A percentile compares a stretch with the other conserved stretches of the same genome.
These are phyloP conservation scores for Hypoxylon sp. DNA, from an alignment of 2,329 filamentous ascomycete genomes.

Conservation along the genomic window DNA sequence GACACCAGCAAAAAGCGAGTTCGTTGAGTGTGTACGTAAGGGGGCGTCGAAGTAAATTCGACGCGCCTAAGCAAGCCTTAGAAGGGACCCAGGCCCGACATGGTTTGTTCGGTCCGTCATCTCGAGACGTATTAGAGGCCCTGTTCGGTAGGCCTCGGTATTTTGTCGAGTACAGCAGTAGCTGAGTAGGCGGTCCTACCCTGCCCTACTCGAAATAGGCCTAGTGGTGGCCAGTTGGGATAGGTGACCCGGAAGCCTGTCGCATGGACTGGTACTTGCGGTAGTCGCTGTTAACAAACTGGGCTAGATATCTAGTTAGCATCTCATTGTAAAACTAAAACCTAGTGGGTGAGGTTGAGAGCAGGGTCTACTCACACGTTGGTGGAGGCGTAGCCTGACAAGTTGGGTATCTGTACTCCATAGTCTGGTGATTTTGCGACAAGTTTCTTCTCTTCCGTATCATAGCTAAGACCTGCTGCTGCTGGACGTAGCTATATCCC, in stretches of 20 bases:
- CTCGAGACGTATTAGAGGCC: background rate
- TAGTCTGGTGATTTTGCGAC: conserved; percentile 39
- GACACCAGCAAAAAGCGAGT: background rate
- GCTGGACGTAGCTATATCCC: conserved; percentile 46
- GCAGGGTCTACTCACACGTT: conserved; percentile 28
- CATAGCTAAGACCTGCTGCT: conserved; percentile 47
- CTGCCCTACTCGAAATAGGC: background rate
- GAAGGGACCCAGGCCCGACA: background rate
- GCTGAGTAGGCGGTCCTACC: conserved; percentile 2
- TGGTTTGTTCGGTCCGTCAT: background rate
- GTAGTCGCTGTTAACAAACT: conserved; percentile 37
- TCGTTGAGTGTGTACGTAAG: background rate
- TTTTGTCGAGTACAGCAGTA: background rate
- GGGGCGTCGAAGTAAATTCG: background rate
- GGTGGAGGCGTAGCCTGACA: conserved; percentile 42
- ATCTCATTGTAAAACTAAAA: background rate
- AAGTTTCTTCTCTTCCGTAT: conserved; percentile 45
- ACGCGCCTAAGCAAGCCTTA: background rate
- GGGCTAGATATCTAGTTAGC: conserved; percentile 30
- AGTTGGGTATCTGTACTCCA: conserved; percentile 40
- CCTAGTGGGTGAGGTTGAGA: background rate
- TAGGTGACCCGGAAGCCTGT: conserved; percentile 39
- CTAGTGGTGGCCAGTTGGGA: conserved; percentile 28
- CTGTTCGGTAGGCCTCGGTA: background rate
- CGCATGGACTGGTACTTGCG: conserved; percentile 39